Conservation (phyloP, 2,329 filamentous ascomycete genomes). For the Drechslera avenae region DNA sequence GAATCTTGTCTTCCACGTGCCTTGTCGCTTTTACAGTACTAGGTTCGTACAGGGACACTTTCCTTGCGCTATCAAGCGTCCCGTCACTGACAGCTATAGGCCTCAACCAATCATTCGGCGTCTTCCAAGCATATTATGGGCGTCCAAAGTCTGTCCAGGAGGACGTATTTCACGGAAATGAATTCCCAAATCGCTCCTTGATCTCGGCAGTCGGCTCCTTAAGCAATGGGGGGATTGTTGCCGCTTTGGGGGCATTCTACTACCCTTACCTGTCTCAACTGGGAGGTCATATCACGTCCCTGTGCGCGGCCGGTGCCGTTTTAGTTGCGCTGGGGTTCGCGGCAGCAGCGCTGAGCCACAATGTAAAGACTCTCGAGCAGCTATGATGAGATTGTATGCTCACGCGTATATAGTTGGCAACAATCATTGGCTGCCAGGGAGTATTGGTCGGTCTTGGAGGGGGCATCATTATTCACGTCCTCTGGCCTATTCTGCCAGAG, state of each 20-base stretch:
- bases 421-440: slow-evolving; percentile 54
- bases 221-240: slow-evolving; percentile 26
- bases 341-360: slow-evolving; percentile 19
- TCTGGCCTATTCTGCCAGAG: slow-evolving; percentile 55
- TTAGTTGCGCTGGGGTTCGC: slow-evolving; percentile 22
- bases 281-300: slow-evolving; percentile 20
- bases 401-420: slow-evolving; percentile 36
- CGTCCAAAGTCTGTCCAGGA: slow-evolving; percentile 15
- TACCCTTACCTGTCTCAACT: slow-evolving; percentile 25
- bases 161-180: slow-evolving; percentile 15
- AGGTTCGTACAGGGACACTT: slow-evolving; percentile 8
- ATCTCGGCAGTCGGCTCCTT: slow-evolving; percentile 28
- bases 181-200: slow-evolving; percentile 15
- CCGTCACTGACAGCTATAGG: slow-evolving; percentile 16
- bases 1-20: slow-evolving; percentile 19
- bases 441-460: slow-evolving; percentile 53
- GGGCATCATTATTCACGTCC: slow-evolving; percentile 53
- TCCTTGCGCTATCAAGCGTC: background rate
- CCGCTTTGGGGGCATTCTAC: slow-evolving; percentile 23
- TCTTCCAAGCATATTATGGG: slow-evolving; percentile 34
- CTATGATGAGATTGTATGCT: background rate
- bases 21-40: slow-evolving; percentile 21
- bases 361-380: slow-evolving; percentile 14
- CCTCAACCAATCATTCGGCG: slow-evolving; percentile 20
- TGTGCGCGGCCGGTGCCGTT: slow-evolving; percentile 21